Conservation (phyloP, 225 moss, liverwort and hornwort genomes). For the Bryoerythrophyllum caledonicum region DNA sequence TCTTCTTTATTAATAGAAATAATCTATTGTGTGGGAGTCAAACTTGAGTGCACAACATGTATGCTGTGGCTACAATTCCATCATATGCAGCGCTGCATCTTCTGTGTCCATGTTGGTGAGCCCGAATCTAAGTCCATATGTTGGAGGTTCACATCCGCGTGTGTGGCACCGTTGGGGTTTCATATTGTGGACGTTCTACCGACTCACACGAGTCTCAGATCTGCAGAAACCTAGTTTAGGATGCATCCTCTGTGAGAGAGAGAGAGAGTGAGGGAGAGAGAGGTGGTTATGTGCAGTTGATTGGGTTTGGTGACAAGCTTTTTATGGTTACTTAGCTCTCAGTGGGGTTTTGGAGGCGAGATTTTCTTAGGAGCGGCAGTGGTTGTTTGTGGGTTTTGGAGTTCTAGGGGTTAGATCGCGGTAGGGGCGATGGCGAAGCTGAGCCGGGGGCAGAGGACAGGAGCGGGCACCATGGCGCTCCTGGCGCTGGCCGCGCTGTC, state of each 20-base stretch:
- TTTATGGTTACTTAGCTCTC: neutral
- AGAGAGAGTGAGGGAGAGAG: neutral
- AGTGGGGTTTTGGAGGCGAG: no score
- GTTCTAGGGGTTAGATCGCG: neutral
- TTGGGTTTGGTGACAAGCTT: no score
- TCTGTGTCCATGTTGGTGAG: no score
- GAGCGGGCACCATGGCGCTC: slow-evolving; percentile 49
- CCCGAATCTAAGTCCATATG: no score
- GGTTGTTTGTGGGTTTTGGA: neutral
- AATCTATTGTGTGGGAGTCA: neutral
- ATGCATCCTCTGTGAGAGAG: neutral
- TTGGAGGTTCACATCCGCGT: no score
- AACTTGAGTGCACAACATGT: no score
- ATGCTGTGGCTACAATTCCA: neutral
- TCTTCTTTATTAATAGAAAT: neutral
- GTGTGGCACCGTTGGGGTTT: no score
- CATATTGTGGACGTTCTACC: neutral
- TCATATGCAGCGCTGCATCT: no score
- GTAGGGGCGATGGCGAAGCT: slow-evolving; percentile 45
- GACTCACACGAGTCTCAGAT: slow-evolving; percentile 14
- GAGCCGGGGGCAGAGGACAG: slow-evolving; percentile 50
- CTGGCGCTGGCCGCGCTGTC: slow-evolving; percentile 49
- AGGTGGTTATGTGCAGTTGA: neutral
- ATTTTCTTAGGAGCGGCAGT: neutral
- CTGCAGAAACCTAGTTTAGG: neutral